phyloP scores from a whole-genome alignment of 805 yeast genomes.

The Saccharomycopsis sp. region DNA sequence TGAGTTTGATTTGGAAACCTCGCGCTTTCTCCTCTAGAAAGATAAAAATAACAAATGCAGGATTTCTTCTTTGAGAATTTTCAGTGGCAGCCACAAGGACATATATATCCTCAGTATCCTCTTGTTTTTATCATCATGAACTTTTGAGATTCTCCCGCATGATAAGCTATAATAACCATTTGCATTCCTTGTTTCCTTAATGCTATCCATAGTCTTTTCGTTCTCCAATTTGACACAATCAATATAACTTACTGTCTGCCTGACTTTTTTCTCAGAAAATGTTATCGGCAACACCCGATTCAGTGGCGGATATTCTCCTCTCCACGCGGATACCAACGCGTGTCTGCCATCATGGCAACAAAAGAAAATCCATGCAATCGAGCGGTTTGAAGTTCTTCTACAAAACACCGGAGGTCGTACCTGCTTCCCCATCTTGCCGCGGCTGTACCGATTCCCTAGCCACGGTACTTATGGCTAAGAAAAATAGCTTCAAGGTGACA shows the following conservation, averaged over 20 bases:
- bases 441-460: constrained; percentile 14
- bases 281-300: neutral
- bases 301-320: neutral
- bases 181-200: neutral
- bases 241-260: neutral
- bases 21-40: neutral
- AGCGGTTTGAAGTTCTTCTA: neutral
- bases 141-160: neutral
- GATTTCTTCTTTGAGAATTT: neutral
- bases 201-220: neutral
- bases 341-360: neutral
- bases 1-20: neutral
- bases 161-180: neutral
- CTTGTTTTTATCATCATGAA: too few relatives aligned
- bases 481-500: constrained; percentile 12
- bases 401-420: neutral
- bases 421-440: neutral
- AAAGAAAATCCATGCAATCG: neutral
- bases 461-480: constrained; percentile 18
- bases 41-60: neutral
- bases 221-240: neutral
- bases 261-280: neutral
- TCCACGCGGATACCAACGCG: neutral
- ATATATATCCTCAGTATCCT: neutral
- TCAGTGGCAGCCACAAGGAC: neutral